A percentile compares a stretch with the other conserved stretches of the same genome.
These are phyloP conservation scores for Lycium barbarum DNA, from an alignment of 257 asterid species.

Conservation along the genomic window DNA sequence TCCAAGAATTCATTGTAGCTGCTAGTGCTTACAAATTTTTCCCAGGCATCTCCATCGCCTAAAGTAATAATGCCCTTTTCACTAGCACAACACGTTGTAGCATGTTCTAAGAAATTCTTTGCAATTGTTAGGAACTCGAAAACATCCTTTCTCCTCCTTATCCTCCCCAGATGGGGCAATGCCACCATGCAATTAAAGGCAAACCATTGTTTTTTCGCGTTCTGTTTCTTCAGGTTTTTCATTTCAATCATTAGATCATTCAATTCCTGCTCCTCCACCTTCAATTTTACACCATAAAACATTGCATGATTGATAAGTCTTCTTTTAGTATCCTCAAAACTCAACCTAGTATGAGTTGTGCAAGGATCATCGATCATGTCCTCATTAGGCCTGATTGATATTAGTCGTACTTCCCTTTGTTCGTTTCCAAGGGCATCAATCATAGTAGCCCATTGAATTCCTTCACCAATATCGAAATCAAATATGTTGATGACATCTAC, in stretches of 20 bases:
- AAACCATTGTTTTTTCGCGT: slow-evolving; percentile 39
- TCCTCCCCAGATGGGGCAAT: slow-evolving; percentile 55
- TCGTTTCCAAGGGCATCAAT: slow-evolving; percentile 43
- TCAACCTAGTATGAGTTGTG: slow-evolving; percentile 32
- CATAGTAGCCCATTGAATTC: slow-evolving; percentile 67
- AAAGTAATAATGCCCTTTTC: slow-evolving; percentile 43
- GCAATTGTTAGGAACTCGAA: slow-evolving; percentile 43
- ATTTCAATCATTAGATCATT: slow-evolving; percentile 35
- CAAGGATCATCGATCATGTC: slow-evolving; percentile 25
- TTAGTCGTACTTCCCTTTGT: slow-evolving; percentile 40
- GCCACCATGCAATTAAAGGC: slow-evolving; percentile 53
- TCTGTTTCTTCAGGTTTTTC: slow-evolving; percentile 20
- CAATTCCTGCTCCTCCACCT: slow-evolving; percentile 48
- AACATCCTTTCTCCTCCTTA: slow-evolving; percentile 42
- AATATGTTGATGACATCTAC: slow-evolving; percentile 37
- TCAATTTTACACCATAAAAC: slow-evolving; percentile 39
- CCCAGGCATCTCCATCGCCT: slow-evolving; percentile 47
- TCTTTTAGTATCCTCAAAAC: slow-evolving; percentile 54
- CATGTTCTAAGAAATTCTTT: slow-evolving; percentile 34
- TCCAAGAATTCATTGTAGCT: slow-evolving; percentile 48
- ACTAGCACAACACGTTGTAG: not conserved
- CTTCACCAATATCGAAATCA: slow-evolving; percentile 66
- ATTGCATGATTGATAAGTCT: slow-evolving; percentile 47
- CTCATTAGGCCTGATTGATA: slow-evolving; percentile 38
- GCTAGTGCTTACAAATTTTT: slow-evolving; percentile 19